A percentile compares a stretch with the other conserved stretches of the same genome.
These are phyloP conservation scores for Pharnaceum exiguum DNA, from an alignment of 148 eudicot species.

Conservation along the genomic window DNA sequence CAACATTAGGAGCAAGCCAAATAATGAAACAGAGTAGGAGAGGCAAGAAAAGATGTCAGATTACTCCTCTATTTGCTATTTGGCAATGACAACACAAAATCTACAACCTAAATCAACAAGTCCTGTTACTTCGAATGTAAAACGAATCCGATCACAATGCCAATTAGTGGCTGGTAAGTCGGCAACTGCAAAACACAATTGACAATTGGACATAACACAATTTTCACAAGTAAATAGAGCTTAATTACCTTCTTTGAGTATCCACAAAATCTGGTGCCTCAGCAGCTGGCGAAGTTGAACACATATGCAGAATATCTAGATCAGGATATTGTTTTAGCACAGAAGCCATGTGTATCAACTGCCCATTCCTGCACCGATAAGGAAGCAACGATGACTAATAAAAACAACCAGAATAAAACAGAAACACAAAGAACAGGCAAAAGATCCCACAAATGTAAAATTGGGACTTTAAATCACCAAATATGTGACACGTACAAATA, in stretches of 20 bases:
- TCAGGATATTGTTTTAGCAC: slow-evolving; percentile 46
- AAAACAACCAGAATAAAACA: not conserved
- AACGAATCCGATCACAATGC: no score
- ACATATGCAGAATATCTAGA: slow-evolving; percentile 48
- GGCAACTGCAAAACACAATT: not conserved
- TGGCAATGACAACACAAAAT: not conserved
- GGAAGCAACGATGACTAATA: not conserved
- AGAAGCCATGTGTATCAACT: slow-evolving; percentile 31
- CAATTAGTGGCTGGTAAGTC: not conserved
- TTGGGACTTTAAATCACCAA: not conserved
- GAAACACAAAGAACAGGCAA: not conserved
- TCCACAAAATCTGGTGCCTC: slow-evolving; percentile 84
- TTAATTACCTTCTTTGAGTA: slow-evolving; percentile 61
- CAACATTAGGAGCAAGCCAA: not conserved
- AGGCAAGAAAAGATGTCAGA: not conserved
- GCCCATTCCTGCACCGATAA: slow-evolving; percentile 39
- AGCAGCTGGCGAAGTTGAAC: slow-evolving; percentile 86
- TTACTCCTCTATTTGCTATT: not conserved
- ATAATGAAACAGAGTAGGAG: not conserved
- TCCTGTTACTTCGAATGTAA: not conserved
- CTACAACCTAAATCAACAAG: not conserved
- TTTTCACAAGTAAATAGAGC: not conserved
- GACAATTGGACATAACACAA: not conserved
- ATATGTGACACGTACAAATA: not conserved
- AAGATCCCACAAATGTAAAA: slow-evolving; percentile 3